These are phyloP conservation scores for Coriolopsis trogii DNA, from an alignment of 1,284 basidiomycete species.

Conservation along the genomic window DNA sequence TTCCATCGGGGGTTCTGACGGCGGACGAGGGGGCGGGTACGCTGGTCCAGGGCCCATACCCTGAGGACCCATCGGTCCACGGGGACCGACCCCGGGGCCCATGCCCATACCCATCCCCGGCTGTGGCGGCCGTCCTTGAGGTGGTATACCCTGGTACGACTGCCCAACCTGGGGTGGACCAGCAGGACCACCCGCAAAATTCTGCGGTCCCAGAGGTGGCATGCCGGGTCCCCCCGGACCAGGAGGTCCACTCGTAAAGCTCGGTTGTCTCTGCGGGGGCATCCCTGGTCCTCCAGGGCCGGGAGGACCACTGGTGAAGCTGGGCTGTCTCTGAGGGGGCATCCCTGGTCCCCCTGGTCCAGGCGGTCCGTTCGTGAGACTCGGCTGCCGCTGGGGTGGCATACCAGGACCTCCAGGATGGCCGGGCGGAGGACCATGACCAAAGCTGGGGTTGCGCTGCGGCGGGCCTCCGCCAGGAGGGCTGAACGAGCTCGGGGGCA, in stretches of 20 bases:
- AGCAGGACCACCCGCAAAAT: conserved; percentile 6
- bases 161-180: conserved; percentile 21
- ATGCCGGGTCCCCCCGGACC: conserved; percentile 3
- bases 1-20: conserved; percentile 42
- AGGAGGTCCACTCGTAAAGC: conserved; percentile 3
- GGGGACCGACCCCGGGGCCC: conserved; percentile 8
- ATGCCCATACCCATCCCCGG: conserved; percentile 6
- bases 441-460: conserved; percentile 13
- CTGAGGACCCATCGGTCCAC: conserved; percentile 16
- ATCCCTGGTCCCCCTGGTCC: conserved; percentile 1
- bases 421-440: conserved; percentile 13
- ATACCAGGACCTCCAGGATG: conserved; percentile 4
- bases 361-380: conserved; percentile 8
- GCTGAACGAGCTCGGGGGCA: conserved; percentile 16
- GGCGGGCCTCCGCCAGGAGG: conserved; percentile 4
- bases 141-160: conserved; percentile 15
- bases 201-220: conserved; percentile 1
- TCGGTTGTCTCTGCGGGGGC: conserved; percentile 13
- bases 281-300: conserved; percentile 2
- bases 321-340: conserved; percentile 4
- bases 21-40: conserved; percentile 34
- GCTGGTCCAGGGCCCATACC: conserved; percentile 2
- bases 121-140: conserved; percentile 6
- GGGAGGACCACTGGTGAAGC: conserved; percentile 6
- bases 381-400: conserved; percentile 3